A percentile compares a stretch with the other conserved stretches of the same genome.
These are phyloP conservation scores for Fusarium nygamai DNA, from an alignment of 2,329 filamentous ascomycete genomes.

Conservation along the genomic window DNA sequence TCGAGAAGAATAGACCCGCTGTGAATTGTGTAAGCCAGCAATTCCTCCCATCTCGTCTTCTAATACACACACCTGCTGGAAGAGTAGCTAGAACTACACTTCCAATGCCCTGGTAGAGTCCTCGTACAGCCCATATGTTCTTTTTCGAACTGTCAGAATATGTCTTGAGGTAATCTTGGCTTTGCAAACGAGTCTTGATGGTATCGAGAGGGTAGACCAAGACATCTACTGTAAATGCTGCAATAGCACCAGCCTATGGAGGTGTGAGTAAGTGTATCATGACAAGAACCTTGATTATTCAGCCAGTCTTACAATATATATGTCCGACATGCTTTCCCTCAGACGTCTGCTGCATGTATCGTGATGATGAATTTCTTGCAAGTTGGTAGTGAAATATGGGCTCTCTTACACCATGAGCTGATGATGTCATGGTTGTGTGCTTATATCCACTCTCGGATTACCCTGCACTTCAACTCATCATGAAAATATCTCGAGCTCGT, in stretches of 20 bases:
- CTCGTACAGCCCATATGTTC: slow-evolving; percentile 68
- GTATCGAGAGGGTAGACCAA: slow-evolving; percentile 90
- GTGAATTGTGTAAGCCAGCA: slow-evolving; percentile 1
- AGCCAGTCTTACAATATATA: slow-evolving; percentile 45
- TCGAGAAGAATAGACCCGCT: slow-evolving; percentile 90
- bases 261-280: slow-evolving; percentile 20
- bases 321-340: slow-evolving; percentile 39
- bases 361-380: background rate
- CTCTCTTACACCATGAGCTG: slow-evolving; percentile 11
- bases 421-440: slow-evolving; percentile 34
- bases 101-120: slow-evolving; percentile 87
- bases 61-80: slow-evolving; percentile 75
- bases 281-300: no score
- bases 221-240: slow-evolving; percentile 86
- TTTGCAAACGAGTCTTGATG: slow-evolving; percentile 86
- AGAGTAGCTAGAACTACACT: slow-evolving; percentile 86
- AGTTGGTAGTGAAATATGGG: background rate
- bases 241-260: slow-evolving; percentile 79
- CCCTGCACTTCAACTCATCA: slow-evolving; percentile 24
- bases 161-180: slow-evolving; percentile 75
- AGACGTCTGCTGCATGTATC: background rate
- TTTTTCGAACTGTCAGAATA: slow-evolving; percentile 68
- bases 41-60: background rate
- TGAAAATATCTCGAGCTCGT: background rate
- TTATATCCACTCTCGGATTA: slow-evolving; percentile 3